Evolutionary conservation across 2,329 filamentous ascomycete species (phyloP).

Genomic region (Phialophora verrucosa): DNA sequence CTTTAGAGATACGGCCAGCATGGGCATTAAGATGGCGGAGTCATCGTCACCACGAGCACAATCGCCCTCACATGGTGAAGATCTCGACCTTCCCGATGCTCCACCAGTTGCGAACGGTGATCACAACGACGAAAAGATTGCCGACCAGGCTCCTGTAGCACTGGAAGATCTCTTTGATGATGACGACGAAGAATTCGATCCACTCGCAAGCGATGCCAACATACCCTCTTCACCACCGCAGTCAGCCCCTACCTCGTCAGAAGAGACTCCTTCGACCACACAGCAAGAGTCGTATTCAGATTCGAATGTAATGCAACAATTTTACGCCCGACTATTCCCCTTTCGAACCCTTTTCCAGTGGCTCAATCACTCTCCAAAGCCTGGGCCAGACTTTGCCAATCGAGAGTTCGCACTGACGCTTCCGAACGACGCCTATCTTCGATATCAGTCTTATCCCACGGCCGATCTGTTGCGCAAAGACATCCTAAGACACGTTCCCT

Average conservation of each 20-base stretch:
- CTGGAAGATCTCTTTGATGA: conserved; percentile 63
- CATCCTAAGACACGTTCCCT: conserved; percentile 83
- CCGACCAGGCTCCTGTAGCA: conserved; percentile 44
- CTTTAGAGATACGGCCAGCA: conserved; percentile 7
- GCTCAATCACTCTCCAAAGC: conserved; percentile 90
- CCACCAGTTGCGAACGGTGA: conserved; percentile 20
- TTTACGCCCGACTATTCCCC: conserved; percentile 94
- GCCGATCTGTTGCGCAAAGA: conserved; percentile 84
- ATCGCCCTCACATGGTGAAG: conserved; percentile 24
- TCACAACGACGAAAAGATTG: conserved; percentile 16
- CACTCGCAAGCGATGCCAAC: conserved; percentile 60
- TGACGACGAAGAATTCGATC: conserved; percentile 55
- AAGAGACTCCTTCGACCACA: conserved; percentile 46
- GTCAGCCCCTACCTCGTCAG: conserved; percentile 48
- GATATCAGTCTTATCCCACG: conserved; percentile 81
- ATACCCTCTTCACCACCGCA: conserved; percentile 42
- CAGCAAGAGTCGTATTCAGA: conserved; percentile 26
- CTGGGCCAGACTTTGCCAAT: conserved; percentile 85
- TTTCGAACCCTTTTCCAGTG: conserved; percentile 96
- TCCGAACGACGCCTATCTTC: conserved; percentile 87
- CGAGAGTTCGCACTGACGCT: conserved; percentile 96
- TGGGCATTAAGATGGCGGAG: conserved; percentile 42
- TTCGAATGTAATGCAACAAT: conserved; percentile 84
- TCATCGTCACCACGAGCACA: conserved; percentile 33
- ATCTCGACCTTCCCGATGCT: conserved; percentile 39